Conservation (phyloP, 306 rosid genomes). For the Rubus parviflorus region DNA sequence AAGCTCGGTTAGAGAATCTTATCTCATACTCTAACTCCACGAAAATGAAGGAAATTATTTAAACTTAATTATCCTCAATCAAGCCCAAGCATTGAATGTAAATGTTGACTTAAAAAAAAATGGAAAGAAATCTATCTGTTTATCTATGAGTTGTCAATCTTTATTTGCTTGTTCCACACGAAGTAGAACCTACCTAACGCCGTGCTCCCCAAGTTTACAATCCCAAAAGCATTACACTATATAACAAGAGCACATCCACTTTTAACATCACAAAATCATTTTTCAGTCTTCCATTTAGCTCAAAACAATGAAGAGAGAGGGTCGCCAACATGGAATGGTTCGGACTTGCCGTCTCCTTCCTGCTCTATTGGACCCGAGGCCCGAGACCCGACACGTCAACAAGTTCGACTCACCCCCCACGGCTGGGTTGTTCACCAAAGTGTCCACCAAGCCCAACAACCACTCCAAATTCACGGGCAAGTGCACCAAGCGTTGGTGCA, state of each 20-base stretch:
- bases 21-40: neutral
- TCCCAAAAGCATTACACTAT: neutral
- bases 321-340: conserved; percentile 84
- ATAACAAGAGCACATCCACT: neutral
- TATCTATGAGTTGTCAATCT: conserved; percentile 20
- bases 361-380: conserved; percentile 38
- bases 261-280: neutral
- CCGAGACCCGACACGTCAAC: conserved; percentile 34
- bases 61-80: neutral
- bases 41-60: neutral
- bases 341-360: conserved; percentile 53
- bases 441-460: conserved; percentile 64
- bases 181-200: neutral
- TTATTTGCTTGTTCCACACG: conserved; percentile 41
- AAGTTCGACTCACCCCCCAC: conserved; percentile 45
- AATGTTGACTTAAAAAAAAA: neutral
- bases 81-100: neutral
- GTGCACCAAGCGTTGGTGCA: conserved; percentile 44
- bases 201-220: conserved; percentile 55
- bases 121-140: neutral
- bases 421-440: conserved; percentile 56
- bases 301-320: conserved; percentile 69
- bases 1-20: neutral
- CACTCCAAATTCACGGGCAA: conserved; percentile 84
- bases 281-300: conserved; percentile 11